A percentile compares a stretch with the other conserved stretches of the same genome.
These are phyloP conservation scores for Fusarium xyrophilum DNA, from an alignment of 2,329 filamentous ascomycete genomes.

Conservation along the genomic window DNA sequence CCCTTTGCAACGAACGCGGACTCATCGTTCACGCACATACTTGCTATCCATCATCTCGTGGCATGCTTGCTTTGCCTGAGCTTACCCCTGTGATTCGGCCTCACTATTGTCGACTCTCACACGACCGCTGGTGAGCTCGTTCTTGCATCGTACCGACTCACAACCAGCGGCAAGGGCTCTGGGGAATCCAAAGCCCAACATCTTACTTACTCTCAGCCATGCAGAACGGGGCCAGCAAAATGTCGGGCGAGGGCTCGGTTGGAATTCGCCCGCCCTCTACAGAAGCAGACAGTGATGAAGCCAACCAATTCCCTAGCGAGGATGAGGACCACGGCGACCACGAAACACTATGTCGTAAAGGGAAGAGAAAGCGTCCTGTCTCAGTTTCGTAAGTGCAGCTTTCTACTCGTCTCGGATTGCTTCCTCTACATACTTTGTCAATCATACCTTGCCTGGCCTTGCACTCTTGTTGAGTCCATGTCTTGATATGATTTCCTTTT, in stretches of 20 bases:
- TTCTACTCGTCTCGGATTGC: conserved; percentile 7
- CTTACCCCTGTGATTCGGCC: conserved; percentile 12
- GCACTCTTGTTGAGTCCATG: conserved; percentile 7
- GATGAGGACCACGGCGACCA: conserved; percentile 58
- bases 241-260: conserved; percentile 40
- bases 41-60: conserved; percentile 3
- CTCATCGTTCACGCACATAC: conserved; percentile 26
- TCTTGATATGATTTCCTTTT: conserved; percentile 4
- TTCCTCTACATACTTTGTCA: conserved; percentile 19
- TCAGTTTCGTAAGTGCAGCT: conserved; percentile 61
- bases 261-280: conserved; percentile 45
- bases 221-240: conserved; percentile 40
- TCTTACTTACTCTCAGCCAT: conserved; percentile 29
- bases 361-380: conserved; percentile 67
- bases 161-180: conserved; percentile 23
- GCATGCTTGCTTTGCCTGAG: conserved; percentile 17
- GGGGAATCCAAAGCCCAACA: conserved; percentile 14
- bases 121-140: conserved; percentile 24
- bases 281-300: conserved; percentile 58
- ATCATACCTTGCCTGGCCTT: background rate
- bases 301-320: conserved; percentile 42
- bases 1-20: conserved; percentile 21
- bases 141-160: conserved; percentile 30
- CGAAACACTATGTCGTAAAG: conserved; percentile 41
- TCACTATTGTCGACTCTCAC: conserved; percentile 12